These are phyloP conservation scores for Colletotrichum chrysophilum DNA, from an alignment of 2,329 filamentous ascomycete species.

Conservation along the genomic window DNA sequence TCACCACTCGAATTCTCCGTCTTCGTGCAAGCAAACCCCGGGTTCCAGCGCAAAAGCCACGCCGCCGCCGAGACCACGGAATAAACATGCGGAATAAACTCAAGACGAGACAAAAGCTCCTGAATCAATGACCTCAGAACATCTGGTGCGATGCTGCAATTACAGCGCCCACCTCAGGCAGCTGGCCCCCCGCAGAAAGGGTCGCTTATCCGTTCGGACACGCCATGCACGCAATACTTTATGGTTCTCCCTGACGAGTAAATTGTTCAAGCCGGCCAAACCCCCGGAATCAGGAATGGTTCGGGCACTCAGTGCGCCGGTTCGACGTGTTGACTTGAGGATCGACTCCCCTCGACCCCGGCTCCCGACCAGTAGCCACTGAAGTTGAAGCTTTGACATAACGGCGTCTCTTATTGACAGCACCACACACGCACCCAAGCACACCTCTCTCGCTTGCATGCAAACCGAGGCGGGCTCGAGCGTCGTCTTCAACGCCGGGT, in stretches of 20 bases:
- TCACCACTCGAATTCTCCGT: neutral
- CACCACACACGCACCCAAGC: neutral
- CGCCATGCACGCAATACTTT: constrained; percentile 8
- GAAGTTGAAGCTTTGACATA: constrained; percentile 18
- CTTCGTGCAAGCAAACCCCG: neutral
- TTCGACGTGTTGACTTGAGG: neutral
- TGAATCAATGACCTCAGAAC: neutral
- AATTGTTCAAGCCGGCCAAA: neutral
- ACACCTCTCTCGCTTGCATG: constrained; percentile 13
- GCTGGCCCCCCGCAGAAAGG: neutral
- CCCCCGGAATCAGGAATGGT: constrained; percentile 1
- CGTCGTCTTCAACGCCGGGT: constrained; percentile 9
- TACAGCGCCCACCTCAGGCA: neutral
- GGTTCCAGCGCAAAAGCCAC: neutral
- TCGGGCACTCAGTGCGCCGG: neutral
- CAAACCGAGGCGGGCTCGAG: constrained; percentile 6
- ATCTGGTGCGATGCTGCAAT: neutral
- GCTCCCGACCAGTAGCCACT: neutral
- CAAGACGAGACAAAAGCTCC: neutral
- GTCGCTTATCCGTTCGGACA: neutral
- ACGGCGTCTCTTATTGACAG: constrained; percentile 14
- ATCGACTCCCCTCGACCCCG: neutral
- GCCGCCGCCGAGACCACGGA: neutral
- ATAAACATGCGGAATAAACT: neutral
- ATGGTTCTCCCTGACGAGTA: neutral